These are phyloP conservation scores for Boletellus emodensis DNA, from an alignment of 768 basidiomycete species.

Conservation along the genomic window DNA sequence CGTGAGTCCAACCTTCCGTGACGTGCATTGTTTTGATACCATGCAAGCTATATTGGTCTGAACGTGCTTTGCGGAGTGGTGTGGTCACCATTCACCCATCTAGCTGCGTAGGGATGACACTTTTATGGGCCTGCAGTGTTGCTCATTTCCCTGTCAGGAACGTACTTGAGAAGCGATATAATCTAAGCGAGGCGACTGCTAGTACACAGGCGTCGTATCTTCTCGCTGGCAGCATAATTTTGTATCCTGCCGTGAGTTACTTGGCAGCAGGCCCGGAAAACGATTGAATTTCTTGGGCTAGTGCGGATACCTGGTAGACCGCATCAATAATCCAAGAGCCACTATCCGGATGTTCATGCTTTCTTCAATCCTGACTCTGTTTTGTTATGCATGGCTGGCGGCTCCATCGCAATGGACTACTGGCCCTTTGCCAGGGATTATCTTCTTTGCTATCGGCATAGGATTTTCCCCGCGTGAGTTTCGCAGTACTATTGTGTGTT, in stretches of 20 bases:
- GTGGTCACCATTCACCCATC: slow-evolving; percentile 76
- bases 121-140: neutral
- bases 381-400: slow-evolving; percentile 64
- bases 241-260: slow-evolving; percentile 62
- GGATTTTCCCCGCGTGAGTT: slow-evolving; percentile 65
- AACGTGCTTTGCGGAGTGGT: slow-evolving; percentile 73
- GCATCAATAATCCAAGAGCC: slow-evolving; percentile 51
- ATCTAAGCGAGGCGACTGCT: slow-evolving; percentile 55
- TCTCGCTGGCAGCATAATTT: slow-evolving; percentile 60
- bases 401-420: slow-evolving; percentile 55
- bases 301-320: slow-evolving; percentile 67
- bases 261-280: neutral
- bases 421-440: slow-evolving; percentile 58
- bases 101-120: slow-evolving; percentile 55
- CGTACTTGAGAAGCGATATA: slow-evolving; percentile 66
- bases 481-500: neutral
- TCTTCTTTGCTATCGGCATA: slow-evolving; percentile 61
- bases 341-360: slow-evolving; percentile 54
- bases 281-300: slow-evolving; percentile 21
- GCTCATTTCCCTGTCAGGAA: slow-evolving; percentile 43
- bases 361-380: slow-evolving; percentile 56
- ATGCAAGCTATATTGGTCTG: slow-evolving; percentile 61
- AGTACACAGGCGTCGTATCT: slow-evolving; percentile 67
- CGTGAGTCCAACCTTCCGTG: slow-evolving; percentile 39
- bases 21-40: slow-evolving; percentile 1